Evolutionary conservation across 1,284 basidiomycete genomes (phyloP).

Genomic region (Malassezia slooffiae): DNA sequence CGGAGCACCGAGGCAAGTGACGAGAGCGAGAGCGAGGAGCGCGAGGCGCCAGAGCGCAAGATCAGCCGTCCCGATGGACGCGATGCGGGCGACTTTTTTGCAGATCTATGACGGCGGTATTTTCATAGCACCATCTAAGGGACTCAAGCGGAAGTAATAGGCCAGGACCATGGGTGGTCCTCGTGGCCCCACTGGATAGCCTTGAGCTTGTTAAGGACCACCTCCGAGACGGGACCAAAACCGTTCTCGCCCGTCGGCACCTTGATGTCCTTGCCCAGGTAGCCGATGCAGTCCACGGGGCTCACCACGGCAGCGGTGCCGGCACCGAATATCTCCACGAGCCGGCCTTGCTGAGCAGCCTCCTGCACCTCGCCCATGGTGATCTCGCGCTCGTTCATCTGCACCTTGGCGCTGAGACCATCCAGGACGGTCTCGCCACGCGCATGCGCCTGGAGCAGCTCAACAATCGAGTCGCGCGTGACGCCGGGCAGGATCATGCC

Average conservation of each 20-base stretch:
- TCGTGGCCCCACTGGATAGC: constrained; percentile 80
- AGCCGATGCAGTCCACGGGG: constrained; percentile 61
- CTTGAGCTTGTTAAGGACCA: constrained; percentile 71
- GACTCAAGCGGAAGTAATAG: background rate
- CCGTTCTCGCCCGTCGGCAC: constrained; percentile 79
- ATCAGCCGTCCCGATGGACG: background rate
- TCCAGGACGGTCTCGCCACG: constrained; percentile 51
- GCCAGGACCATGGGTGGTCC: constrained; percentile 64
- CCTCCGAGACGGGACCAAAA: constrained; percentile 71
- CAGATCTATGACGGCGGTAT: constrained; percentile 6
- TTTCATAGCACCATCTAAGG: background rate
- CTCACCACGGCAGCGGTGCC: constrained; percentile 58
- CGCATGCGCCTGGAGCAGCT: constrained; percentile 66
- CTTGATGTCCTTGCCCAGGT: constrained; percentile 67
- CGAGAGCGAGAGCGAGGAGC: background rate
- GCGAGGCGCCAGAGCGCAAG: background rate
- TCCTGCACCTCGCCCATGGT: constrained; percentile 77
- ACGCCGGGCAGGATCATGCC: constrained; percentile 94
- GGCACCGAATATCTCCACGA: constrained; percentile 85
- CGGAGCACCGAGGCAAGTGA: constrained; percentile 7
- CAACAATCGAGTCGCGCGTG: constrained; percentile 72
- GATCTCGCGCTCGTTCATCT: constrained; percentile 70
- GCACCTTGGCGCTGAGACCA: constrained; percentile 48
- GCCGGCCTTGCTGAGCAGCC: constrained; percentile 59
- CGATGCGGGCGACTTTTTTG: constrained; percentile 8